A percentile compares a stretch with the other conserved stretches of the same genome.
phyloP scores from a whole-genome alignment of 1,139 yeast species.

The Diutina sp. region DNA sequence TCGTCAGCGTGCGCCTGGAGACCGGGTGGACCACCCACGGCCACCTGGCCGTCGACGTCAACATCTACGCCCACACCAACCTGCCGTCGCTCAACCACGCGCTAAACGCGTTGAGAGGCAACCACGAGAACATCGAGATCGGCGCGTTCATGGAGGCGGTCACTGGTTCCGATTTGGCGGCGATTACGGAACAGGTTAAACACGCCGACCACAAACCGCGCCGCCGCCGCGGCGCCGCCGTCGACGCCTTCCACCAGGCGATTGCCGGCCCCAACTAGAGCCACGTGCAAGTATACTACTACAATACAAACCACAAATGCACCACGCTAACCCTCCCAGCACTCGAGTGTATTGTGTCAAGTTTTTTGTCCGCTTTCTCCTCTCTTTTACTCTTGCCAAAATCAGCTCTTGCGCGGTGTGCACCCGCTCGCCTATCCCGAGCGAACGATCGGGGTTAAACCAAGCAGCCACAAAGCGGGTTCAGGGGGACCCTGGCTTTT shows the following conservation, averaged over 20 bases:
- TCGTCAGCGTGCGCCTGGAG: constrained; percentile 59
- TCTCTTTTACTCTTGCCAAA: too few species aligned
- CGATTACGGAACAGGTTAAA: constrained; percentile 36
- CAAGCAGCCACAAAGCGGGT: too few species aligned
- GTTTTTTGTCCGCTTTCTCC: too few species aligned
- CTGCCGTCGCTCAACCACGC: constrained; percentile 22
- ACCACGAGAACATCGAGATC: constrained; percentile 74
- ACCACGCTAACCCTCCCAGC: too few species aligned
- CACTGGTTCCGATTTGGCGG: constrained; percentile 39
- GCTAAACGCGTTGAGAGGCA: constrained; percentile 50
- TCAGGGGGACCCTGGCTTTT: too few species aligned
- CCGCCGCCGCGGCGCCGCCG: neutral
- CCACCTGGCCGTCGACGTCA: constrained; percentile 84
- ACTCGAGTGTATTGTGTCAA: too few species aligned
- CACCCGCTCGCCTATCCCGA: too few species aligned
- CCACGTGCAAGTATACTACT: neutral
- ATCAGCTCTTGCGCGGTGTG: too few species aligned
- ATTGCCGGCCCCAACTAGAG: neutral
- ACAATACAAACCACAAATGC: too few species aligned
- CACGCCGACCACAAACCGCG: constrained; percentile 24
- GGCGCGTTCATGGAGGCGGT: constrained; percentile 56
- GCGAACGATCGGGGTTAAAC: too few species aligned
- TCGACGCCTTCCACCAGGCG: neutral
- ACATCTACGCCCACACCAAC: constrained; percentile 62
- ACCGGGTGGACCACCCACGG: constrained; percentile 88